A percentile compares a stretch with the other conserved stretches of the same genome.
phyloP scores from a whole-genome alignment of 2,329 filamentous ascomycete genomes.

The Xylaria sp. region DNA sequence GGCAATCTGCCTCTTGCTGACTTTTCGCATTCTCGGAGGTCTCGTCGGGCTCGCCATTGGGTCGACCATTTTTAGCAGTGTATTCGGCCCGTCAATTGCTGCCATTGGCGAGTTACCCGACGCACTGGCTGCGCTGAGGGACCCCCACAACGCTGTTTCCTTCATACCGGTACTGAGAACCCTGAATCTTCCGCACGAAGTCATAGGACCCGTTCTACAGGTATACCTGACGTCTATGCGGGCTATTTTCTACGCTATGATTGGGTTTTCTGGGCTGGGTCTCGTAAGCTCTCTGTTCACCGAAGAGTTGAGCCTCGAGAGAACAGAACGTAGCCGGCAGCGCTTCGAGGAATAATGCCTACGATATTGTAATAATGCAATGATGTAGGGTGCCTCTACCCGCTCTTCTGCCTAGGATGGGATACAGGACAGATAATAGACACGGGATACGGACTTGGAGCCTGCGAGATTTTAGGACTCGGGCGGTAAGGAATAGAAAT shows the following conservation, averaged over 20 bases:
- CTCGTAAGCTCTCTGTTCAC: conserved; percentile 20
- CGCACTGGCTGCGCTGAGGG: conserved; percentile 10
- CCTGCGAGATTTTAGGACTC: background rate
- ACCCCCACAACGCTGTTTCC: conserved; percentile 20
- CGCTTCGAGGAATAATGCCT: conserved; percentile 15
- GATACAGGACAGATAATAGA: background rate
- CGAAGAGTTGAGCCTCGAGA: conserved; percentile 20
- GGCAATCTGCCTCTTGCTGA: conserved; percentile 38
- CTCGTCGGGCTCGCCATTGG: conserved; percentile 41
- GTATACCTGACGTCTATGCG: conserved; percentile 20
- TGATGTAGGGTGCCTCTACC: background rate
- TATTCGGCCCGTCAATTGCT: conserved; percentile 30
- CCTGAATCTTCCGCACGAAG: conserved; percentile 14
- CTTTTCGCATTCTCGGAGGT: conserved; percentile 42
- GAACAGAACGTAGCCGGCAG: conserved; percentile 20
- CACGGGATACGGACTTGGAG: background rate
- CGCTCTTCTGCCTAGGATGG: background rate
- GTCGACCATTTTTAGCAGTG: conserved; percentile 40
- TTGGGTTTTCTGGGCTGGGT: conserved; percentile 22
- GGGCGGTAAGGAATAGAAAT: background rate
- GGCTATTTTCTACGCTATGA: conserved; percentile 23
- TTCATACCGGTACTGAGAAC: conserved; percentile 24
- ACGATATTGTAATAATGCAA: background rate
- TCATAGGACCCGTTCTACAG: conserved; percentile 11
- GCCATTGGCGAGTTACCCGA: conserved; percentile 18